Evolutionary conservation across 1,284 basidiomycete species (phyloP), one percentile per base, ranked within the genome.

Genomic region (Ceraceosorus guamensis): DNA sequence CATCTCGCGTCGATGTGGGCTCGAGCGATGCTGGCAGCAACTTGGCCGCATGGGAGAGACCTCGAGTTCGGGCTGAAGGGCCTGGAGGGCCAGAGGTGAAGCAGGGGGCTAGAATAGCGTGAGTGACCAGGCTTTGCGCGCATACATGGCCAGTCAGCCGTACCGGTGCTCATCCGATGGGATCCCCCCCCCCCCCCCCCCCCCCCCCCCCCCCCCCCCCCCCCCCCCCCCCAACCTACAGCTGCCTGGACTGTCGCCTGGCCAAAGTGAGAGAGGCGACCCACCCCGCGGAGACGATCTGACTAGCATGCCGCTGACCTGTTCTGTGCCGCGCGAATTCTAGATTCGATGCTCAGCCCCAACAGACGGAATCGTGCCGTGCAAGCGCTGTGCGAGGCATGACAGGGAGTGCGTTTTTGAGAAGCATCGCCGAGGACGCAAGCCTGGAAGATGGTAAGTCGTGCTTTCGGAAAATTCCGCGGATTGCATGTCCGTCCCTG

Each of bases 21-120:
- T 63, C 83, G 62, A 82, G 81, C 14, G 82, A 83, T 60, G 81
- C 82, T 59, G 81, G 81, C 50, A 77, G 78, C 74, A 71, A 68
- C 35, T 56, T 55, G 53, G 59, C 6, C 54, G 61, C 16, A 16
- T 55, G 37, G 46, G 65, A 62, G 13, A 62, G 60, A 58, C 62
- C 67, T 41, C 62, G 66, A n/a, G 62, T 70, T 5, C 43, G 67
- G 13, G 63, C 66, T 18, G 67, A 70, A 46, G 67, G 67, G 11
- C 67, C 67, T 6, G 67, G 67, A 18, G 66, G 67, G 24, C 58
- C 61, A 41, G 67, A 70, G 32, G 65, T 67, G 41, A 70, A 70
- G 46, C 65, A 66, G 43, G 67, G 67, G 32, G 67, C 67, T 34
- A 61, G 65, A 48, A 70, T 70, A 31, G 55, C 59, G 16, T 59